phyloP scores from a whole-genome alignment of 2,329 filamentous ascomycete genomes.

The Penicillium concentricum region DNA sequence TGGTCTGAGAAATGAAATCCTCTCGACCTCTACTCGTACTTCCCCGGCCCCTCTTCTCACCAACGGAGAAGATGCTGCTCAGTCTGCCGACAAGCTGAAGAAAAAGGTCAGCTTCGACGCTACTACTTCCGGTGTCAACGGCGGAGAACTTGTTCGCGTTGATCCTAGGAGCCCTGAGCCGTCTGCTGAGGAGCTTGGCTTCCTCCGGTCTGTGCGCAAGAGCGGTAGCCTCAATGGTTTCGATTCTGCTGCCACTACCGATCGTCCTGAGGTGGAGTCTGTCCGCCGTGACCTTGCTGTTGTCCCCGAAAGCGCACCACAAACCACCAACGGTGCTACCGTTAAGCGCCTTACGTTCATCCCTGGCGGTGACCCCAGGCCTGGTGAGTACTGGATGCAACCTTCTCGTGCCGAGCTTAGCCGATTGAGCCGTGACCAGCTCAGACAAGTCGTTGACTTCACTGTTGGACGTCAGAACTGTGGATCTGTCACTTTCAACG shows the following conservation, averaged over 20 bases:
- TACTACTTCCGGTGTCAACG: constrained; percentile 47
- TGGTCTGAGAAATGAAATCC: constrained; percentile 68
- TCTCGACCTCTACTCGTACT: constrained; percentile 43
- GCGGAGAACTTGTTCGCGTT: constrained; percentile 55
- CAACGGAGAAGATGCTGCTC: constrained; percentile 43
- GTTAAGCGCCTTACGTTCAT: constrained; percentile 30
- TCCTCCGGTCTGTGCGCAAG: constrained; percentile 56
- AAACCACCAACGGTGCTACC: constrained; percentile 37
- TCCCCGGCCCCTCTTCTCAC: constrained; percentile 26
- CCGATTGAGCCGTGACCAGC: constrained; percentile 76
- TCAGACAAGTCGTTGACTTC: constrained; percentile 71
- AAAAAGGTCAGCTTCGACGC: constrained; percentile 94
- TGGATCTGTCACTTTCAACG: constrained; percentile 78
- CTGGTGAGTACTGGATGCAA: constrained; percentile 83
- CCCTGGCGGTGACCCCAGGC: constrained; percentile 50
- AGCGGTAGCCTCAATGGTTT: constrained; percentile 47
- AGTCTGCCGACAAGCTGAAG: constrained; percentile 45
- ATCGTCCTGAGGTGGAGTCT: constrained; percentile 66
- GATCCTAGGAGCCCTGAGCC: constrained; percentile 54
- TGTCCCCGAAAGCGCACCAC: constrained; percentile 62
- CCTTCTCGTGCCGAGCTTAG: constrained; percentile 73
- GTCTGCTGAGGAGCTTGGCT: constrained; percentile 59
- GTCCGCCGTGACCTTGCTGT: constrained; percentile 72
- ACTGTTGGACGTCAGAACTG: constrained; percentile 79
- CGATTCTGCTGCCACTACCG: constrained; percentile 23